Conservation (phyloP, 768 basidiomycete species). For the Tylopilus vinaceipallidus region DNA sequence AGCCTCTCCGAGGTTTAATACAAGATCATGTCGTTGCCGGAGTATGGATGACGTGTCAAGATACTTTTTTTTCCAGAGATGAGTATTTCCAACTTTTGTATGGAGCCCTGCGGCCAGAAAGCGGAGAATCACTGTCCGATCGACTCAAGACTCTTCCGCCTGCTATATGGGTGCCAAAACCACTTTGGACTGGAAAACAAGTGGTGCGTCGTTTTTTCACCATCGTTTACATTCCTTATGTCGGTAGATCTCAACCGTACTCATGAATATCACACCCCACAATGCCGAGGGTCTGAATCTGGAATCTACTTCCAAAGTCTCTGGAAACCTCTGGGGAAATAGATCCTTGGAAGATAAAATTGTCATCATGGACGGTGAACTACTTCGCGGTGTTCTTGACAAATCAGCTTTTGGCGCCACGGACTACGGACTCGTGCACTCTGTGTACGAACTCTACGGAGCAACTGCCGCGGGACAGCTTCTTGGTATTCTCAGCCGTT, state of each 20-base stretch:
- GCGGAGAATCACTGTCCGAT: constrained; percentile 52
- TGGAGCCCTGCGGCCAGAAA: constrained; percentile 89
- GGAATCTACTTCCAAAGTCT: constrained; percentile 84
- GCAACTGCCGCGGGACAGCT: constrained; percentile 85
- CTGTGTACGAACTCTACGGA: constrained; percentile 94
- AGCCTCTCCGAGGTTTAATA: constrained; percentile 94
- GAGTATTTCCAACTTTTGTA: constrained; percentile 96
- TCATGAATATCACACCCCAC: constrained; percentile 86
- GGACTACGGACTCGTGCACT: constrained; percentile 95
- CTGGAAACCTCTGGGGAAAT: constrained; percentile 80
- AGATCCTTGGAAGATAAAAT: constrained; percentile 83
- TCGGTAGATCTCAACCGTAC: constrained; percentile 84
- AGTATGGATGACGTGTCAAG: constrained; percentile 98
- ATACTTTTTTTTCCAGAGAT: constrained; percentile 91
- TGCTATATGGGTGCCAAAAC: constrained; percentile 85
- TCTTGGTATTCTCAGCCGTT: constrained; percentile 86
- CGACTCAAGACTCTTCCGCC: constrained; percentile 84
- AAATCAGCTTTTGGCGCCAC: constrained; percentile 97
- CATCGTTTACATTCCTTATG: not conserved
- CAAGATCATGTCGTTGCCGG: constrained; percentile 99
- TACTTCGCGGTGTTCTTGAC: constrained; percentile 92
- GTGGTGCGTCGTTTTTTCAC: constrained; percentile 55
- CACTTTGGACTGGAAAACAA: constrained; percentile 98
- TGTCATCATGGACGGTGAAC: constrained; percentile 87
- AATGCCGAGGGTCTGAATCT: constrained; percentile 81